Conservation (phyloP, 169 alveolate species). For the Plasmodium yoelii region DNA sequence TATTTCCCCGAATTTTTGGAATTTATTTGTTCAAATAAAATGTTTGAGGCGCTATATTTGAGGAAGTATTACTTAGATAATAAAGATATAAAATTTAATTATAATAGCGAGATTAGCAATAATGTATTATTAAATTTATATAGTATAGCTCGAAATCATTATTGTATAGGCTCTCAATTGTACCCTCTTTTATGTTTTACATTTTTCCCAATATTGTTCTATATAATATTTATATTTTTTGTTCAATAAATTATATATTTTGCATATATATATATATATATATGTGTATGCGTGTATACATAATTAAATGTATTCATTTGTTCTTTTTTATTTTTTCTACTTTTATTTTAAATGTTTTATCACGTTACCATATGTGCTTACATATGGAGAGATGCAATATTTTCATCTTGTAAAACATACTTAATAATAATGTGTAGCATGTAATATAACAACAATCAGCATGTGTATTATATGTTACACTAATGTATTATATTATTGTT, state of each 20-base stretch:
- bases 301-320: not conserved
- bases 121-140: conserved; percentile 61
- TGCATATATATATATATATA: not conserved
- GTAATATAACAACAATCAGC: too few species aligned
- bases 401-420: too few species aligned
- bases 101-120: conserved; percentile 24
- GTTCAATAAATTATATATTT: not conserved
- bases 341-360: too few species aligned
- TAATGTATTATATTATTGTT: too few species aligned
- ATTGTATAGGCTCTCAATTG: conserved; percentile 58
- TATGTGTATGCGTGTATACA: not conserved
- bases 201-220: conserved; percentile 51
- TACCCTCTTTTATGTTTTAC: conserved; percentile 72
- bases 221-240: conserved; percentile 64
- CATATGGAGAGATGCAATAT: too few species aligned
- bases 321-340: not conserved
- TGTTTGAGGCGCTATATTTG: conserved; percentile 29
- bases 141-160: conserved; percentile 59
- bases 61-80: conserved; percentile 60
- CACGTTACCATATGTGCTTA: too few species aligned
- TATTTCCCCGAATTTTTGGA: conserved; percentile 67
- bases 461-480: too few species aligned
- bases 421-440: too few species aligned
- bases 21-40: conserved; percentile 62
- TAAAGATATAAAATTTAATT: conserved; percentile 54